phyloP scores from a whole-genome alignment of 2,329 filamentous ascomycete species.

The Xylariaceae sp. region DNA sequence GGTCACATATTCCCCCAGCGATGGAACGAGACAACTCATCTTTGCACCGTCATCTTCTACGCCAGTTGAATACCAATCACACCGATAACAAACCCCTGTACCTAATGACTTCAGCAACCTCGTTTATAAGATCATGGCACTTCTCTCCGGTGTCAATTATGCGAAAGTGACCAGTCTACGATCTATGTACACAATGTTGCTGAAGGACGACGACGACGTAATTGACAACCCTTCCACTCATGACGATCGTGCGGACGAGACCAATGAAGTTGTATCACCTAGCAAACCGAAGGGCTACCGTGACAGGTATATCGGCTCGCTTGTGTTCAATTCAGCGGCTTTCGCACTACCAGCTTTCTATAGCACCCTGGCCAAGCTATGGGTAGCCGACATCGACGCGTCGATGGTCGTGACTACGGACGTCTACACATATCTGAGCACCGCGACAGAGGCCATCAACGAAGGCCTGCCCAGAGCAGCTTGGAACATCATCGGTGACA shows the following conservation, averaged over 20 bases:
- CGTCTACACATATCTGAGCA: slow-evolving; percentile 65
- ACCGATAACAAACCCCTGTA: too few relatives aligned
- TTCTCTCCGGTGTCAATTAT: too few relatives aligned
- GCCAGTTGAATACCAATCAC: too few relatives aligned
- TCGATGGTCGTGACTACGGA: slow-evolving; percentile 61
- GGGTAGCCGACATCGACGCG: slow-evolving; percentile 65
- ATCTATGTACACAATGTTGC: slow-evolving; percentile 15
- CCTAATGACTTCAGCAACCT: too few relatives aligned
- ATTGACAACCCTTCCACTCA: slow-evolving; percentile 1
- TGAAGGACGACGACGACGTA: slow-evolving; percentile 7
- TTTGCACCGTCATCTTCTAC: too few relatives aligned
- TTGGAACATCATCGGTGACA: slow-evolving; percentile 67
- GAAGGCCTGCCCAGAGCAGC: slow-evolving; percentile 66
- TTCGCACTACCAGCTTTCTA: slow-evolving; percentile 67
- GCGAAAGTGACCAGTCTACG: too few relatives aligned
- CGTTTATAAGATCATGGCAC: too few relatives aligned
- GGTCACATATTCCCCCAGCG: too few relatives aligned
- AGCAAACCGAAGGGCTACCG: slow-evolving; percentile 9
- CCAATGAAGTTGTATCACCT: background rate
- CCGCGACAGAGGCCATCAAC: slow-evolving; percentile 65
- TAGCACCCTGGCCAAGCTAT: slow-evolving; percentile 63
- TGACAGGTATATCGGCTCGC: slow-evolving; percentile 48
- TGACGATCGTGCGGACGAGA: background rate
- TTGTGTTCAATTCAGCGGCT: slow-evolving; percentile 59
- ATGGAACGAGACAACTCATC: too few relatives aligned